A percentile compares a stretch with the other conserved stretches of the same genome.
phyloP scores from a whole-genome alignment of 768 basidiomycete genomes.

The Tephrocybe sp. region DNA sequence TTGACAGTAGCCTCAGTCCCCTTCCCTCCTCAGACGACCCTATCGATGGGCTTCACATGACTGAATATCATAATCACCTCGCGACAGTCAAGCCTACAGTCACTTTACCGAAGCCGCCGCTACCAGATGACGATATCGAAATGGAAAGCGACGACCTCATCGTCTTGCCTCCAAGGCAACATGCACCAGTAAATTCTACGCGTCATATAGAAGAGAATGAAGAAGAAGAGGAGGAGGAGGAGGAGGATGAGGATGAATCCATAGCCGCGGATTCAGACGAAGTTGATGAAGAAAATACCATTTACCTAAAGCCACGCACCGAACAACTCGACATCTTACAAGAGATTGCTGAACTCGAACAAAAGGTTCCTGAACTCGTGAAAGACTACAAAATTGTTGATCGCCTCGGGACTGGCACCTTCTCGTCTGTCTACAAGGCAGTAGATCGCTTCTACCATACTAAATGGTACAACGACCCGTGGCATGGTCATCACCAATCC shows the following conservation, averaged over 20 bases:
- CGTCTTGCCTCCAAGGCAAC: constrained; percentile 5
- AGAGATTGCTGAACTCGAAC: constrained; percentile 74
- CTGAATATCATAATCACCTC: constrained; percentile 50
- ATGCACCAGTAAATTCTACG: neutral
- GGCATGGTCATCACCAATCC: constrained; percentile 65
- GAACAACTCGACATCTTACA: constrained; percentile 72
- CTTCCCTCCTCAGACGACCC: constrained; percentile 57
- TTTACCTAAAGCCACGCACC: constrained; percentile 53
- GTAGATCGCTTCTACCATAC: constrained; percentile 73
- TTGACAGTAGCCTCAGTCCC: constrained; percentile 17
- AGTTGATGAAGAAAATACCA: constrained; percentile 61
- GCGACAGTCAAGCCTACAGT: constrained; percentile 36
- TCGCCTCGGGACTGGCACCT: constrained; percentile 94
- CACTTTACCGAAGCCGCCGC: constrained; percentile 11
- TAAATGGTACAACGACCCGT: constrained; percentile 73
- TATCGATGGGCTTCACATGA: constrained; percentile 34
- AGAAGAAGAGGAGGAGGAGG: constrained; percentile 7
- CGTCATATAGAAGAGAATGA: neutral
- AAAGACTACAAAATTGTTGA: constrained; percentile 79
- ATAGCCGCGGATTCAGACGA: constrained; percentile 33
- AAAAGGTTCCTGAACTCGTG: constrained; percentile 61
- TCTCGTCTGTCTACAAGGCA: constrained; percentile 99
- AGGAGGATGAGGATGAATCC: constrained; percentile 26
- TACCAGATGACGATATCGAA: constrained; percentile 43
- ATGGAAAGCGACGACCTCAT: constrained; percentile 45